A percentile compares a stretch with the other conserved stretches of the same genome.
These are phyloP conservation scores for Mortierella sp. DNA, from an alignment of 371 early-diverging fungal species.

Conservation along the genomic window DNA sequence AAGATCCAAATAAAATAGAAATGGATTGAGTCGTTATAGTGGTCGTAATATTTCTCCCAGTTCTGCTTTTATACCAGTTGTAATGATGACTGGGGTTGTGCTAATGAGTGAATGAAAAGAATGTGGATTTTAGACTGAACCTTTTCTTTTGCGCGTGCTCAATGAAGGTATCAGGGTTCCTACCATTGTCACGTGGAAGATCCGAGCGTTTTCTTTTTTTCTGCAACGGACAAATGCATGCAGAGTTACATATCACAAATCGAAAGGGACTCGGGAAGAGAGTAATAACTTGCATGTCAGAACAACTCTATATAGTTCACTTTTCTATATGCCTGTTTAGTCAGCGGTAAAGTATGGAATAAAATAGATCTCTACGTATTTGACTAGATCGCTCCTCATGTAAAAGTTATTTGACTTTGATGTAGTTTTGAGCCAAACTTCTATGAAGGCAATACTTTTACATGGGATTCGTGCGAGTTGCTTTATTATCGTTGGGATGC, in stretches of 20 bases:
- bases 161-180: not conserved
- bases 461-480: too few species aligned
- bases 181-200: not conserved
- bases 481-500: too few species aligned
- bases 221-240: not conserved
- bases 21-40: not conserved
- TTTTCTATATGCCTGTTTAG: not conserved
- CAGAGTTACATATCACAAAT: not conserved
- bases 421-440: too few species aligned
- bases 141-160: not conserved
- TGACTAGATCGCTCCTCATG: too few species aligned
- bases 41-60: not conserved
- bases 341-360: too few species aligned
- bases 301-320: not conserved
- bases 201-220: not conserved
- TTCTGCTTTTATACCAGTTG: not conserved
- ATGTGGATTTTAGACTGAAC: not conserved
- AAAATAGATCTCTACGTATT: too few species aligned
- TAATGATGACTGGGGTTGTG: not conserved
- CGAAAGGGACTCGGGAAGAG: not conserved
- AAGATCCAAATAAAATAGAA: not conserved
- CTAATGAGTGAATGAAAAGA: not conserved
- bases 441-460: too few species aligned
- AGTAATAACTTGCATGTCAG: too few species aligned
- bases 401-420: too few species aligned